Percentiles rank a stretch among this genome's conserved stretches.
Evolutionary conservation across 495 filamentous ascomycete species (phyloP).

Genomic region (Penicillium steckii): DNA sequence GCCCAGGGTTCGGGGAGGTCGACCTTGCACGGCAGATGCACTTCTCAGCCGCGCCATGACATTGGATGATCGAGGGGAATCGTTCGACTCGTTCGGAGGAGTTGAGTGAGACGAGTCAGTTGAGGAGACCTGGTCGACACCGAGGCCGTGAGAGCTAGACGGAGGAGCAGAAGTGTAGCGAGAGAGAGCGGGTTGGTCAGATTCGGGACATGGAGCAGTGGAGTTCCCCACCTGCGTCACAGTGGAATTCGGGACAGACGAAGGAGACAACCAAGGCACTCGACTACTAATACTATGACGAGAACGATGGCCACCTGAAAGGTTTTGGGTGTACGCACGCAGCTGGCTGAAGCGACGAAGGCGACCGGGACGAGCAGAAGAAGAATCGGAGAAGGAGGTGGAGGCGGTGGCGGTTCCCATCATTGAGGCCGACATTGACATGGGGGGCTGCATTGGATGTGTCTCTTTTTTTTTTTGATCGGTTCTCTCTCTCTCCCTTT

Average conservation of each 20-base stretch:
- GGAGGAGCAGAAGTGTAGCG: constrained; percentile 38
- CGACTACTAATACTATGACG: constrained; percentile 38
- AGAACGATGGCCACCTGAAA: constrained; percentile 33
- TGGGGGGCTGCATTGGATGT: constrained; percentile 13
- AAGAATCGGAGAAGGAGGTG: constrained; percentile 33
- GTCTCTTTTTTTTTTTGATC: too few relatives aligned
- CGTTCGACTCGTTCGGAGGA: constrained; percentile 28
- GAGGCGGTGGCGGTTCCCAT: constrained; percentile 38
- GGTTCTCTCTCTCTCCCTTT: neutral
- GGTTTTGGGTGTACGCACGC: constrained; percentile 67
- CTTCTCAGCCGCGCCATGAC: constrained; percentile 39
- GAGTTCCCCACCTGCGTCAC: constrained; percentile 26
- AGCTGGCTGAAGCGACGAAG: constrained; percentile 74
- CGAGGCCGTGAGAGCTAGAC: constrained; percentile 27
- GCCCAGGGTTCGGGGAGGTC: constrained; percentile 27
- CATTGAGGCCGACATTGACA: constrained; percentile 37
- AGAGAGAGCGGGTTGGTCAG: constrained; percentile 31
- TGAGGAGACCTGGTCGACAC: constrained; percentile 23
- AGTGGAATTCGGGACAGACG: constrained; percentile 25
- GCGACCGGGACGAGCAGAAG: constrained; percentile 50
- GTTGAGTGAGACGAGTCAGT: constrained; percentile 32
- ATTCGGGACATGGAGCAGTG: constrained; percentile 35
- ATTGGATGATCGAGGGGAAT: constrained; percentile 20
- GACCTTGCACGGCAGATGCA: constrained; percentile 23
- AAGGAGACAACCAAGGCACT: constrained; percentile 37